A percentile compares a stretch with the other conserved stretches of the same genome.
These are phyloP conservation scores for Trypanosoma lewisi DNA, from an alignment of 208 protist genomes.

Conservation along the genomic window DNA sequence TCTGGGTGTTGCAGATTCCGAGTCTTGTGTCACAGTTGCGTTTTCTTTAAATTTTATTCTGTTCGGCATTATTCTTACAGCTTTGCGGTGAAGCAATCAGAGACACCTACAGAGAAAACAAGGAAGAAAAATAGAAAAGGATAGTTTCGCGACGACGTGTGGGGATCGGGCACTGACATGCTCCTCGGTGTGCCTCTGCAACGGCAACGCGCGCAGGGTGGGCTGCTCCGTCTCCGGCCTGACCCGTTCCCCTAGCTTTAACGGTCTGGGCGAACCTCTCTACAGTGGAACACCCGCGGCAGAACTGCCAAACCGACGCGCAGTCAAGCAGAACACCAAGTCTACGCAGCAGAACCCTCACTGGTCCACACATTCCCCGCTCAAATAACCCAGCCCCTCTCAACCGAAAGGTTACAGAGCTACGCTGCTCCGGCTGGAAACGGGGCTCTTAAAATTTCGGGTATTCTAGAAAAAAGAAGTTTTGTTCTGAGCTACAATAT, in stretches of 20 bases:
- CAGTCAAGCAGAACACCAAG: conserved; percentile 87
- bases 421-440: background rate
- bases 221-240: conserved; percentile 88
- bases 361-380: conserved; percentile 62
- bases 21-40: background rate
- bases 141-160: background rate
- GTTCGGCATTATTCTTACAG: too few species aligned
- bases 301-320: conserved; percentile 66
- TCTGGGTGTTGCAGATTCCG: background rate
- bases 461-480: too few species aligned
- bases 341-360: conserved; percentile 79
- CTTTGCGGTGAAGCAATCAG: background rate
- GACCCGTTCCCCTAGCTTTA: conserved; percentile 75
- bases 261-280: conserved; percentile 51
- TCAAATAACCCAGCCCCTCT: conserved; percentile 37
- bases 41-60: background rate
- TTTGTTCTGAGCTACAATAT: too few species aligned
- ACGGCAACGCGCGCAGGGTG: conserved; percentile 82
- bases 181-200: conserved; percentile 86
- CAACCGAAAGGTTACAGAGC: conserved; percentile 70
- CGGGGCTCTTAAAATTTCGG: background rate
- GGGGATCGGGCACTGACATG: conserved; percentile 62
- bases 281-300: conserved; percentile 37
- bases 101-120: background rate
- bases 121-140: background rate